A percentile compares a stretch with the other conserved stretches of the same genome.
These are phyloP conservation scores for Beta lomatogona DNA, from an alignment of 179 eudicot species.

Conservation along the genomic window DNA sequence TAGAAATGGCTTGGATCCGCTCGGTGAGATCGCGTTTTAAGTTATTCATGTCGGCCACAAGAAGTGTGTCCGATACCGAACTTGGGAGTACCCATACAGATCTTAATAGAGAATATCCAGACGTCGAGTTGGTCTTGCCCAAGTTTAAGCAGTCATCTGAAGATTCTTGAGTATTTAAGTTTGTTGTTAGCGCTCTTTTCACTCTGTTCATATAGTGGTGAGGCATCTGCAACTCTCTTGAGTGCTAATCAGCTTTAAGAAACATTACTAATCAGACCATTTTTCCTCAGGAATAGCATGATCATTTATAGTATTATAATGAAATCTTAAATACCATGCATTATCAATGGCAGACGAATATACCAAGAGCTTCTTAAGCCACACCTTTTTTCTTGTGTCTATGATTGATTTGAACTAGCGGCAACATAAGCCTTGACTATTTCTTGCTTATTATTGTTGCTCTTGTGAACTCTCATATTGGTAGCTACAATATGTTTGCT, in stretches of 20 bases:
- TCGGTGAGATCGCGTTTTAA: too few relatives aligned
- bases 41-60: too few relatives aligned
- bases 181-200: neutral
- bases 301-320: neutral
- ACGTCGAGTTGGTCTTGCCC: neutral
- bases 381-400: neutral
- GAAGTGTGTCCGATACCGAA: too few relatives aligned
- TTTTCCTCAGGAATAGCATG: neutral
- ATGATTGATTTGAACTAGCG: too few relatives aligned
- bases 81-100: too few relatives aligned
- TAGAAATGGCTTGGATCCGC: too few relatives aligned
- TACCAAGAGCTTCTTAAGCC: conserved; percentile 2
- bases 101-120: neutral
- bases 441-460: neutral
- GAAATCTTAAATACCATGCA: neutral
- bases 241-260: neutral
- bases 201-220: neutral
- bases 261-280: neutral
- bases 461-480: neutral
- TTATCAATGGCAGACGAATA: neutral
- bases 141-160: neutral
- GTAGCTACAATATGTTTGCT: neutral
- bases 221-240: neutral
- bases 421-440: too few relatives aligned
- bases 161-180: neutral